Evolutionary conservation across 2,329 filamentous ascomycete genomes (phyloP), one percentile per base, ranked within the genome.

Genomic region (Aspergillus ruber): DNA sequence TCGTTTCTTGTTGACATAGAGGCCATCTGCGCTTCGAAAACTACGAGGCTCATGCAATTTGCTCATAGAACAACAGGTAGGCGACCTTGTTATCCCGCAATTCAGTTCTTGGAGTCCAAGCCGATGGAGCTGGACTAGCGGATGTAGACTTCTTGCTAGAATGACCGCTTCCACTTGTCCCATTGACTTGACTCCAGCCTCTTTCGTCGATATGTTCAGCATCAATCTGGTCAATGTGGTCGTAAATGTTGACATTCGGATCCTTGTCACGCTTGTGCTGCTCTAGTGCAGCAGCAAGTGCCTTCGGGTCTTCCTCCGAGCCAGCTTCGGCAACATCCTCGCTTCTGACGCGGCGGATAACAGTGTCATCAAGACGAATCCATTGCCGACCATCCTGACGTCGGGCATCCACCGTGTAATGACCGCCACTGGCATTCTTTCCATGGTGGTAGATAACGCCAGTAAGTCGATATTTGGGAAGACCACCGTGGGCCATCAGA

Each of bases 401-500:
- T 49, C 90, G 83, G 36, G 96, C 86, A 66, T 98, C 93, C n/a
- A 94, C 91, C 1, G 93, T 98, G 69, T 98, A 98, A 67, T 98
- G 93, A 3, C 93, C 93, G 45, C 89, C 90, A 54, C 87, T 94
- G 32, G 93, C 93, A 59, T 94, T 95, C 74, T 95, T 96, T 50
- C 93, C 93, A 59, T 98, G 93, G 62, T 98, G 93, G 65, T 98
- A 98, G 18, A 98, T 90, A 25, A 95, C 93, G 17, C 85, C 87
- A 53, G 84, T 93, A 12, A 98, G 80, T 43, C 82, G 83, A 69
- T 97, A 98, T 63, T 84, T 87, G 4, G 90, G 90, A 50, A 88
- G 75, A 1, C 83, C 81, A 39, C 84, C 83, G 54, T 85, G 82
- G 13, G 81, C 74, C 21, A 79, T 74, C 53, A 87, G 74, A 40